Base-by-base conservation (phyloP, 108 stramenopile genomes). In the Nitzschia putrida region DNA sequence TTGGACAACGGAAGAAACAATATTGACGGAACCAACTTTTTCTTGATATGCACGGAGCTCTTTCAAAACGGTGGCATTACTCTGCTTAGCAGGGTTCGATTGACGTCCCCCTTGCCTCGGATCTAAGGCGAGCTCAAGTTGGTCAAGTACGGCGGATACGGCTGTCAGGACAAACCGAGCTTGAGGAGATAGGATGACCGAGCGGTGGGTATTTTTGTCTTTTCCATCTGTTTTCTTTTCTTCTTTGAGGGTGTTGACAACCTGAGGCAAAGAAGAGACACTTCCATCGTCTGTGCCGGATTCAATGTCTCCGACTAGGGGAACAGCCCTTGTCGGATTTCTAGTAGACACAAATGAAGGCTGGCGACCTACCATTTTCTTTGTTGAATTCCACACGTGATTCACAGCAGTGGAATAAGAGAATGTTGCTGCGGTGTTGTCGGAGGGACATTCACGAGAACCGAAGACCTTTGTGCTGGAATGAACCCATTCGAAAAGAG, bases 61-160 rank as follows among this genome's bases (percentile, higher is more conserved):
- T 44, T 47, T 20, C 10, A 44, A 43, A 9, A 43, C 61, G 7
- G 8, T 44, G 44, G 40, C 20, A 39, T 25, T 63, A 2, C 44
- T 42, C 18, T 25, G 12, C 7, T 37, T 47, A 2, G 53, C 23
- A 16, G 61, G 47, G 11, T 50, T 59, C 37, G 45, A 3, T 22
- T 26, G 25, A 3, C 16, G 42, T 29, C 9, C 20, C n/a, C 24
- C 40, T 21, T 51, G 50, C 43, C 42, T 49, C 13, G 22, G 26
- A 25, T 43, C 8, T 2, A 26, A 39, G 7, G 49, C 22, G 14
- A 51, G 59, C 22, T 81, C 74, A 3, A 79, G 53, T 38, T 77
- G 66, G 56, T 83, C 78, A n/a, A 80, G 22, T 24, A 76, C 66
- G 16, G 60, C 40, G 22, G 82, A 83, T 26, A 83, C 66, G 64